These are phyloP conservation scores for Candida pseudoviswanathii DNA, from an alignment of 1,139 yeast genomes.

Conservation along the genomic window DNA sequence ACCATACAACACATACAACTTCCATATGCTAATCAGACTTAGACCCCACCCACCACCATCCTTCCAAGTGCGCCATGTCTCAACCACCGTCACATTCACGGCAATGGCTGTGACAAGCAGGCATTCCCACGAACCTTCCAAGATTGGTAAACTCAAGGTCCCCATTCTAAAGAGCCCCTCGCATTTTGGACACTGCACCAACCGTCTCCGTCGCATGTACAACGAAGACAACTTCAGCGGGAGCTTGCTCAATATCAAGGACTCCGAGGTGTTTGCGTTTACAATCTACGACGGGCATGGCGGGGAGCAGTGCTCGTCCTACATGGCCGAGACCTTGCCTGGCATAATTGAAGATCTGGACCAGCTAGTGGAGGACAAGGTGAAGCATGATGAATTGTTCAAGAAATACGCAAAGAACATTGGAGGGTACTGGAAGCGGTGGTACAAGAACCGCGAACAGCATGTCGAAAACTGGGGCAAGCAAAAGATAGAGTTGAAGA, in stretches of 20 bases:
- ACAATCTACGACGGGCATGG: constrained; percentile 95
- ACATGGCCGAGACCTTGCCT: constrained; percentile 56
- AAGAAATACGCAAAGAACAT: constrained; percentile 56
- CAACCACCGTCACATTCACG: constrained; percentile 30
- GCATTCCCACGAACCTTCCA: constrained; percentile 17
- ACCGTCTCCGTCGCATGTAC: constrained; percentile 72
- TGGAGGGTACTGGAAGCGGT: constrained; percentile 89
- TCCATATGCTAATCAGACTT: constrained; percentile 2
- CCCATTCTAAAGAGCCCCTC: constrained; percentile 70
- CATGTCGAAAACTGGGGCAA: constrained; percentile 43
- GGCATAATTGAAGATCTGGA: constrained; percentile 52
- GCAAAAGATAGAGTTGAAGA: constrained; percentile 21
- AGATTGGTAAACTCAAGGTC: constrained; percentile 39
- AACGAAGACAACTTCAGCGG: constrained; percentile 84
- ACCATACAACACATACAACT: background rate
- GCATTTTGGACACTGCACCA: constrained; percentile 77
- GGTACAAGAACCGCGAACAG: constrained; percentile 55
- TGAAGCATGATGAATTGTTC: constrained; percentile 38
- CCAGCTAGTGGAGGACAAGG: constrained; percentile 26
- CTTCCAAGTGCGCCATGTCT: constrained; percentile 17
- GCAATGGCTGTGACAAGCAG: constrained; percentile 23
- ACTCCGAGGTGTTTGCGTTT: constrained; percentile 53
- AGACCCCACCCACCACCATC: background rate
- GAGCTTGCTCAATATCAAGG: constrained; percentile 26
- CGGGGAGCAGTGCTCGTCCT: constrained; percentile 72